A percentile compares a stretch with the other conserved stretches of the same genome.
Conservation (phyloP, 495 filamentous ascomycete genomes). For the Articulospora tetracladia region DNA sequence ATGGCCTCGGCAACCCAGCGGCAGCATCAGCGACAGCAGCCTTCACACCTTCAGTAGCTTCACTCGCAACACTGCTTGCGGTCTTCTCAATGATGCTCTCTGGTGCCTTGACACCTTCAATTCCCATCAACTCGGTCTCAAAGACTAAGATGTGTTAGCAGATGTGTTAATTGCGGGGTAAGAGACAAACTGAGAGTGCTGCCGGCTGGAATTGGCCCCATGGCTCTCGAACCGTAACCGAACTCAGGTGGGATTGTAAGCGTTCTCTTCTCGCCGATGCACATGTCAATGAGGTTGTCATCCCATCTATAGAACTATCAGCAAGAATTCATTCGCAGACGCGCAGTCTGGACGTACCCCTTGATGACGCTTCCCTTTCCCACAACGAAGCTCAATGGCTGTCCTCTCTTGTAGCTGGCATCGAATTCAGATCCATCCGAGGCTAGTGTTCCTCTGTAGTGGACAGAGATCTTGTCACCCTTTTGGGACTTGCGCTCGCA, state of each 20-base stretch:
- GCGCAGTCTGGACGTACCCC: conserved; percentile 52
- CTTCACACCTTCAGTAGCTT: conserved; percentile 36
- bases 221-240: conserved; percentile 72
- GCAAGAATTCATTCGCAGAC: neutral
- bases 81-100: conserved; percentile 42
- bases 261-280: conserved; percentile 90
- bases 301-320: conserved; percentile 61
- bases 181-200: conserved; percentile 60
- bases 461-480: conserved; percentile 77
- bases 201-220: conserved; percentile 76
- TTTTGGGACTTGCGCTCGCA: conserved; percentile 69
- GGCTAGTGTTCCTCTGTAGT: conserved; percentile 81
- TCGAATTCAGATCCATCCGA: conserved; percentile 51
- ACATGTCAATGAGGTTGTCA: conserved; percentile 88
- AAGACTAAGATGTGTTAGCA: conserved; percentile 55
- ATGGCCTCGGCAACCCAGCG: conserved; percentile 39
- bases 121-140: conserved; percentile 87
- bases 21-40: conserved; percentile 41
- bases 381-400: conserved; percentile 73
- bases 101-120: conserved; percentile 68
- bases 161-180: conserved; percentile 21
- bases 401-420: conserved; percentile 66
- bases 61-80: conserved; percentile 38
- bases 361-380: conserved; percentile 83
- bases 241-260: conserved; percentile 85